Evolutionary conservation across 2,329 filamentous ascomycete species (phyloP), one percentile per base, ranked within the genome.

Genomic region (Aspergillus sp.): DNA sequence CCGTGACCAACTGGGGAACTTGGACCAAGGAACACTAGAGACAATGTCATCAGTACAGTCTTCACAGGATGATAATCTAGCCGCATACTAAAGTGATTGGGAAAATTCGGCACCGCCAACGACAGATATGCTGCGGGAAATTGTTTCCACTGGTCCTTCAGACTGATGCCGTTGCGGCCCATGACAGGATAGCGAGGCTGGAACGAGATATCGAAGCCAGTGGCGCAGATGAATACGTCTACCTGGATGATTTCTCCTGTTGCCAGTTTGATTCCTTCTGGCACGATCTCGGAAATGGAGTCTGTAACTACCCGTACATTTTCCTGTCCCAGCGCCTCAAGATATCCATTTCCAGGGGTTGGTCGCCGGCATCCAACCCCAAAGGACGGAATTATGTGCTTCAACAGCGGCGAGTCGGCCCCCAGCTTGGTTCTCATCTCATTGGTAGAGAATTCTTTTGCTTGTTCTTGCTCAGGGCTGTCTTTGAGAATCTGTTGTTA

Each of bases 1-100:
- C 78, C 79, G 54, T 79, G 76, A 16, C 73, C 74, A 44, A 82
- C 78, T 4, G 79, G 79, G 2, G 73, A 76, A 62, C 79, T 79
- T 47, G 79, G 79, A 3, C 79, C 79, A 32, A 81, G 67, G 60
- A 81, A 51, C 43, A 53, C 50, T 55, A 38, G 3, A 14, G 19
- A 17, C 17, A 30, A 30, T 11, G 9, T 11, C 11, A 38, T 38
- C 35, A n/a, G 35, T 38, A 30, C 7, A 38, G 13, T 38, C 6
- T 38, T 17, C 11, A 38, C 35, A 38, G 13, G 16, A 1, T n/a
- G 35, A 8, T 30, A 7, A 30, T 30, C 6, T 30, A 10, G 26
- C 3, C 2, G 26, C 26, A 32, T 20, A 52, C 50, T 53, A 33
- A 53, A 53, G 42, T 49, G 36, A n/a, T 57, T 80, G 7, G 73